Base-by-base conservation (phyloP, 2,329 filamentous ascomycete species). In the Clonostachys sp. region DNA sequence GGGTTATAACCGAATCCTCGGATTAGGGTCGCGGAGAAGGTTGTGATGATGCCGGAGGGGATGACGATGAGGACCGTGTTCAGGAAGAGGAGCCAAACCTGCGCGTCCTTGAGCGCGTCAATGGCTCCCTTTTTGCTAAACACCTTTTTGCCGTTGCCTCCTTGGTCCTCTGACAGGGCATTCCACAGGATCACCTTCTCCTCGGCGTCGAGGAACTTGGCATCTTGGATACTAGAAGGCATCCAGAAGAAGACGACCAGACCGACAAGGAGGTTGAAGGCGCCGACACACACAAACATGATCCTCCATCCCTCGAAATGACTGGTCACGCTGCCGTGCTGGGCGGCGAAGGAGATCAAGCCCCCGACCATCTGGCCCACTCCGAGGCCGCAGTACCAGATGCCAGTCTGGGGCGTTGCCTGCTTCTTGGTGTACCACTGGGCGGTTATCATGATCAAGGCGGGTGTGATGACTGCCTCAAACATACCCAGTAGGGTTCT, bases 231-330 rank as follows among this genome's bases (percentile, higher is more conserved):
- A 12, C 48, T 40, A 46, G 74, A 66, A 0, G 76, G 77, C 10
- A 80, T 66, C 18, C 70, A 56, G 40, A 66, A 53, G 45, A 70
- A 65, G 30, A 80, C 51, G 4, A 66, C 56, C 6, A 73, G 58
- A 3, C 66, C 72, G 63, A 73, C 71, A 2, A 74, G 47, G 42
- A 76, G 68, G 3, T 74, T 80, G 10, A 65, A 60, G 0, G 66
- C 48, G 3, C 77, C 76, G 1, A 77, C 67, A 24, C 77, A 60
- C 48, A 75, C 71, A 55, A 75, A 80, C 68, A 80, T 73, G 67
- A 72, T 74, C 48, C 70, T 64, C 75, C 75, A 79, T 39, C 77
- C 58, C 18, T 59, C 56, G 43, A 58, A 55, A 34, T 67, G 46
- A 34, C 46, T 41, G 8, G 40, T 45, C 14, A 17, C 59, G 33